A percentile compares a stretch with the other conserved stretches of the same genome.
phyloP scores from a whole-genome alignment of 2,329 filamentous ascomycete genomes.

The Sclerotinia spermophila region DNA sequence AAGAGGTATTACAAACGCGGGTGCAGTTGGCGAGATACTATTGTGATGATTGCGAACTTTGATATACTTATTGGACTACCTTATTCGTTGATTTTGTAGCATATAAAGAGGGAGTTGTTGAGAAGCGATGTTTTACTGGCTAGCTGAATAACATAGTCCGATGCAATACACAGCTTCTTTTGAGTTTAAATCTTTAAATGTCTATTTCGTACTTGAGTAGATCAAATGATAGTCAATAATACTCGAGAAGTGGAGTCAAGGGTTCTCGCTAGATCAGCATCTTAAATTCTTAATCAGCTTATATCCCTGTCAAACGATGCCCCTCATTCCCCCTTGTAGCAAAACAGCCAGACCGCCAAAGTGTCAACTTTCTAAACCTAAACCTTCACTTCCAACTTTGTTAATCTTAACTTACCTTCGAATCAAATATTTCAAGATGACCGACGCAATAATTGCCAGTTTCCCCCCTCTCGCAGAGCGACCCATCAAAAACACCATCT shows the following conservation, averaged over 20 bases:
- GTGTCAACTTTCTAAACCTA: constrained; percentile 4
- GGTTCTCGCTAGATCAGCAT: constrained; percentile 1
- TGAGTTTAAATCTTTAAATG: background rate
- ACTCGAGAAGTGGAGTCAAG: background rate
- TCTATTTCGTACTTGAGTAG: background rate
- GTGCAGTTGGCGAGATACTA: background rate
- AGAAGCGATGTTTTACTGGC: constrained; percentile 12
- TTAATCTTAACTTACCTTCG: no score
- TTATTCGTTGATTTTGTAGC: constrained; percentile 3
- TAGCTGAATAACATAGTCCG: background rate
- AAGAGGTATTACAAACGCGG: background rate
- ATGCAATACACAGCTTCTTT: background rate
- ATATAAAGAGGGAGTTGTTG: constrained; percentile 27
- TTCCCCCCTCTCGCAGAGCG: constrained; percentile 74
- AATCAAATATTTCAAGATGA: background rate
- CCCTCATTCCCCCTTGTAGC: constrained; percentile 2
- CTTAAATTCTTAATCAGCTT: background rate
- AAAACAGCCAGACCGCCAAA: constrained; percentile 12
- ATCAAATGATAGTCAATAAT: background rate
- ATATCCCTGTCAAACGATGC: background rate
- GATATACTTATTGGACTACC: background rate
- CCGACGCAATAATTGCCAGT: constrained; percentile 19
- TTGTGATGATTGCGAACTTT: background rate
- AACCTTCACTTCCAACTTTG: background rate
- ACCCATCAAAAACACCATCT: constrained; percentile 87